Conservation (phyloP, 2,329 filamentous ascomycete genomes). For the Fusarium sp. region DNA sequence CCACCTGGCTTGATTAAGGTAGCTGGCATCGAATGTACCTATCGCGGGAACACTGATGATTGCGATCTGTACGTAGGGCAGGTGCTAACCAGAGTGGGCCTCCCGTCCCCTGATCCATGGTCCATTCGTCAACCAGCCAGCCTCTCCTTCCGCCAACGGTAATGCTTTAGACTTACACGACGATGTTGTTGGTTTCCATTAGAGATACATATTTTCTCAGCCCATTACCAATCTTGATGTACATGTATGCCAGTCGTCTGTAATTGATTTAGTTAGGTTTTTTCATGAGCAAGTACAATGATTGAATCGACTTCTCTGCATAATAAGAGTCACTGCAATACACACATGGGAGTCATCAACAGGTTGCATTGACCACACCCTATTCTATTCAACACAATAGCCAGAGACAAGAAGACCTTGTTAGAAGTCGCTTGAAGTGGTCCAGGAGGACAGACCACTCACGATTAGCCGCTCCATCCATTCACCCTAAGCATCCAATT, state of each 20-base stretch:
- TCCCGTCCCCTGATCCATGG: constrained; percentile 20
- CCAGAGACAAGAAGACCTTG: constrained; percentile 12
- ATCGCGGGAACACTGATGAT: constrained; percentile 3
- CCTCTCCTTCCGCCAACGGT: constrained; percentile 14
- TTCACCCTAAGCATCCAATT: constrained; percentile 16
- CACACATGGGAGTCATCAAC: background rate
- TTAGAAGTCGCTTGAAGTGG: background rate
- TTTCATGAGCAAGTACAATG: background rate
- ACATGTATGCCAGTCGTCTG: background rate
- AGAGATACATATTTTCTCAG: background rate
- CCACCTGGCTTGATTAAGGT: constrained; percentile 1
- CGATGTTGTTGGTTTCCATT: background rate
- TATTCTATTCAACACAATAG: constrained; percentile 26
- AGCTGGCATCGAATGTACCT: background rate
- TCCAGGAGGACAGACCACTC: constrained; percentile 4
- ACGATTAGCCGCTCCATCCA: constrained; percentile 33
- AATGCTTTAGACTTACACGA: constrained; percentile 15
- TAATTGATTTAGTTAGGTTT: background rate
- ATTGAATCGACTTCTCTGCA: constrained; percentile 3
- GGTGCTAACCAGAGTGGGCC: constrained; percentile 25
- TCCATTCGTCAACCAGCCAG: constrained; percentile 13
- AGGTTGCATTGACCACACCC: constrained; percentile 42
- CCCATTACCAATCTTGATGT: background rate
- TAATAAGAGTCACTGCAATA: background rate
- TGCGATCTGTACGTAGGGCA: constrained; percentile 29